These are phyloP conservation scores for Neofusicoccum kwambonambiense DNA, from an alignment of 2,329 filamentous ascomycete species.

Conservation along the genomic window DNA sequence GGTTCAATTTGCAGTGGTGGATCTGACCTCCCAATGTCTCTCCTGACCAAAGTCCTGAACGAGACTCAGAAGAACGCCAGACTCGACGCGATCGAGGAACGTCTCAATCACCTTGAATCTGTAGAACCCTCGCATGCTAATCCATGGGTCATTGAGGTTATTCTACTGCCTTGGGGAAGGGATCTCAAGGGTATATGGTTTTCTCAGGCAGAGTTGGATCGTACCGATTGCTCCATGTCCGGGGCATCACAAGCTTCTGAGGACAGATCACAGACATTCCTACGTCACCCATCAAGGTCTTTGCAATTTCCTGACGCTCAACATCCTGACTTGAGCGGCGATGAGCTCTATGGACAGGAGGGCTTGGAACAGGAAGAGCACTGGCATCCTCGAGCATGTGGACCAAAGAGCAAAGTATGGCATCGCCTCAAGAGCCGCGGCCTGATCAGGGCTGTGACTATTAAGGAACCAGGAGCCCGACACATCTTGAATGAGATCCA, in stretches of 20 bases:
- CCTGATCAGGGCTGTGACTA: conserved; percentile 62
- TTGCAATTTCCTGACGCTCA: conserved; percentile 21
- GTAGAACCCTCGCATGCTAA: conserved; percentile 60
- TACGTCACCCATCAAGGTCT: conserved; percentile 21
- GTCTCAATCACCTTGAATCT: conserved; percentile 56
- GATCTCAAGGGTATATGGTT: conserved; percentile 56
- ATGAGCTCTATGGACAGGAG: conserved; percentile 52
- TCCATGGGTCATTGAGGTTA: conserved; percentile 74
- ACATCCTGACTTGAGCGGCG: conserved; percentile 49
- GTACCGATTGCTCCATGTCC: conserved; percentile 19
- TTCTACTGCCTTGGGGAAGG: conserved; percentile 68
- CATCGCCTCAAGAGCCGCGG: conserved; percentile 73
- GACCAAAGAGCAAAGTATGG: conserved; percentile 61
- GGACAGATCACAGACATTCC: conserved; percentile 45
- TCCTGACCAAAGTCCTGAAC: neutral
- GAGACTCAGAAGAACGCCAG: neutral
- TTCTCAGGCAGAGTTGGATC: conserved; percentile 41
- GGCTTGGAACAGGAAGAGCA: conserved; percentile 36
- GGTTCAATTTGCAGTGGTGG: conserved; percentile 30
- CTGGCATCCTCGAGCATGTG: conserved; percentile 68
- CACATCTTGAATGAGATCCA: conserved; percentile 66
- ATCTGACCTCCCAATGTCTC: conserved; percentile 37
- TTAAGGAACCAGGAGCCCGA: conserved; percentile 63
- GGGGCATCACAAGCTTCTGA: conserved; percentile 42
- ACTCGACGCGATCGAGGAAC: conserved; percentile 50